Percentiles rank a stretch among this genome's conserved stretches.
Conservation (phyloP, 305 asterid species). For the Fraxinus floribunda region DNA sequence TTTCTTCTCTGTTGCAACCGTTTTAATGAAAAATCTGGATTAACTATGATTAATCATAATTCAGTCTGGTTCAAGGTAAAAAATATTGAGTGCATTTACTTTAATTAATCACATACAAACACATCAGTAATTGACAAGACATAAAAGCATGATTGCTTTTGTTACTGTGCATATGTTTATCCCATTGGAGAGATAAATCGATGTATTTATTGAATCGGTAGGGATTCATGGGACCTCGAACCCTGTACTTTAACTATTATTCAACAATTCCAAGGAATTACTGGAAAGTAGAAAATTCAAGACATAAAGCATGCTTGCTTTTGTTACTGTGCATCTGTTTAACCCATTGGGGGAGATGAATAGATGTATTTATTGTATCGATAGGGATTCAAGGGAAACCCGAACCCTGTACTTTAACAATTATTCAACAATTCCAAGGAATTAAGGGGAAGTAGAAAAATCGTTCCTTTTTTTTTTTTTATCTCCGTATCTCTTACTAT, state of each 20-base stretch:
- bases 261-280: neutral
- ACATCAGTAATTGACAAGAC: constrained; percentile 8
- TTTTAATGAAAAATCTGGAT: neutral
- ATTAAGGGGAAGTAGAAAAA: neutral
- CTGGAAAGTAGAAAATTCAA: neutral
- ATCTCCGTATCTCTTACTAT: neutral
- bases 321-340: neutral
- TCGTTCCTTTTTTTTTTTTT: neutral
- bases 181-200: neutral
- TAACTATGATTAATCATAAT: neutral
- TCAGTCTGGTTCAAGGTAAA: neutral
- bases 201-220: neutral
- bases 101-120: neutral
- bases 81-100: neutral
- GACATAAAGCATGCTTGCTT: neutral
- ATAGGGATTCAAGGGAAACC: no score
- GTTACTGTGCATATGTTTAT: neutral
- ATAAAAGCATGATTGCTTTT: neutral
- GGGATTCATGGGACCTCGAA: neutral
- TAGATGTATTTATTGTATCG: neutral
- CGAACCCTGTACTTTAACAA: neutral
- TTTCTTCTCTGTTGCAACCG: neutral
- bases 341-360: neutral
- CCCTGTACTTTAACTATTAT: neutral
- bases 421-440: neutral